phyloP scores from a whole-genome alignment of 768 basidiomycete species.

The Pulveroboletus sp. region DNA sequence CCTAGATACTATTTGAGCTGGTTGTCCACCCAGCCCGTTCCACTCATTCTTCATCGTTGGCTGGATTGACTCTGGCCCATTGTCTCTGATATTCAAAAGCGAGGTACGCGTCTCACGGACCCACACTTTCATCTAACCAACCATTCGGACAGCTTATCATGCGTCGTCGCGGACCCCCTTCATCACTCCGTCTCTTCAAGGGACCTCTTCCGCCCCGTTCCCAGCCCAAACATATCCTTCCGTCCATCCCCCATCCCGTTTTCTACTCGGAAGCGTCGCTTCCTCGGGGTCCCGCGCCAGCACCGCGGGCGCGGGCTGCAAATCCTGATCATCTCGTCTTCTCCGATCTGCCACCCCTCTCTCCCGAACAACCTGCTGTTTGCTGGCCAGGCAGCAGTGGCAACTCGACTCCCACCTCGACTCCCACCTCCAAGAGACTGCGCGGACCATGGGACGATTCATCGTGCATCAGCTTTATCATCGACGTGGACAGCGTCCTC shows the following conservation, averaged over 20 bases:
- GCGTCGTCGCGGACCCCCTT: conserved; percentile 67
- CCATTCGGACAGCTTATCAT: conserved; percentile 32
- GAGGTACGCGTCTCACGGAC: not conserved
- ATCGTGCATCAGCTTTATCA: conserved; percentile 36
- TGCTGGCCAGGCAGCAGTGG: conserved; percentile 13
- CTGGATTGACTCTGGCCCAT: conserved; percentile 3
- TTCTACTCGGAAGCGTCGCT: conserved; percentile 36
- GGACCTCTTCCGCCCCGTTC: conserved; percentile 64
- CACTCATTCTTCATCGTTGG: not conserved
- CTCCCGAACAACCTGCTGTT: conserved; percentile 17
- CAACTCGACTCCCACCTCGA: conserved; percentile 11
- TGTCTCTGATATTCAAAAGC: conserved; percentile 1
- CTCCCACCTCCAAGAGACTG: conserved; percentile 20
- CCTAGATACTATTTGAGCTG: not conserved
- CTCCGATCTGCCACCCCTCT: conserved; percentile 24
- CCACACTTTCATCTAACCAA: not conserved
- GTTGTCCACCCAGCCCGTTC: not conserved
- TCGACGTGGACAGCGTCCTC: conserved; percentile 48
- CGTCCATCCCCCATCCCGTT: conserved; percentile 57
- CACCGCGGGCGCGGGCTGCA: conserved; percentile 15
- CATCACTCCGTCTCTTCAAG: conserved; percentile 54
- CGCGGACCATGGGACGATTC: conserved; percentile 63
- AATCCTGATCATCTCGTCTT: conserved; percentile 6
- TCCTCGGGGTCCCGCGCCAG: conserved; percentile 18
- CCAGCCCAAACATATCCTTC: conserved; percentile 60